phyloP scores from a whole-genome alignment of 306 rosid species.

The Herpetospermum pedunculosum region DNA sequence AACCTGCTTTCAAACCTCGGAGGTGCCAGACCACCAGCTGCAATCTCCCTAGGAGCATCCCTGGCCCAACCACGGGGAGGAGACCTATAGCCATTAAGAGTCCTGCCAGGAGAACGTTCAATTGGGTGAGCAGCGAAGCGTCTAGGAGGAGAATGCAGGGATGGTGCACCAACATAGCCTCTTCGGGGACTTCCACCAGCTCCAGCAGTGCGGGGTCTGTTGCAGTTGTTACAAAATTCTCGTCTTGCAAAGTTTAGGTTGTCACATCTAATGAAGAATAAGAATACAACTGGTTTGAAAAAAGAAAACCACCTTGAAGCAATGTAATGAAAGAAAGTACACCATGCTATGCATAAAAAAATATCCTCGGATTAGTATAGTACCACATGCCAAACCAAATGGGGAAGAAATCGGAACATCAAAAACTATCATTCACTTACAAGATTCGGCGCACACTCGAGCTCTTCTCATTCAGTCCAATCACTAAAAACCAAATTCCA shows the following conservation, averaged over 20 bases:
- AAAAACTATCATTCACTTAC: neutral
- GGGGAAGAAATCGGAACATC: neutral
- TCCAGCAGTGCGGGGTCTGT: slow-evolving; percentile 50
- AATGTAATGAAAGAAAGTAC: neutral
- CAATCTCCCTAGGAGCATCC: slow-evolving; percentile 65
- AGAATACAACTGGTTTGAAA: neutral
- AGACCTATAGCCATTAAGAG: slow-evolving; percentile 55
- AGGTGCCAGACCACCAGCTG: slow-evolving; percentile 49
- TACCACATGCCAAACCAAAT: neutral
- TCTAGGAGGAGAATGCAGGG: slow-evolving; percentile 51
- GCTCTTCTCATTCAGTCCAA: neutral
- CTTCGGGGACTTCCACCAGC: slow-evolving; percentile 73
- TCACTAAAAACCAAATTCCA: neutral
- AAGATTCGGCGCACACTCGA: neutral
- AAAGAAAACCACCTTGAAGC: neutral
- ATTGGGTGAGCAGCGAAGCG: slow-evolving; percentile 61
- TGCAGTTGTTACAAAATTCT: slow-evolving; percentile 76
- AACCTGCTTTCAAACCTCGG: slow-evolving; percentile 62
- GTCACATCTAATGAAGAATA: slow-evolving; percentile 52
- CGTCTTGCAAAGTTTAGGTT: slow-evolving; percentile 94
- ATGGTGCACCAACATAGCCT: slow-evolving; percentile 47
- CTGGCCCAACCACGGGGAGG: slow-evolving; percentile 80
- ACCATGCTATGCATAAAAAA: neutral
- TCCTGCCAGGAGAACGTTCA: slow-evolving; percentile 70
- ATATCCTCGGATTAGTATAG: neutral